phyloP scores from a whole-genome alignment of 768 basidiomycete species.

The Pleurotus giganteus region DNA sequence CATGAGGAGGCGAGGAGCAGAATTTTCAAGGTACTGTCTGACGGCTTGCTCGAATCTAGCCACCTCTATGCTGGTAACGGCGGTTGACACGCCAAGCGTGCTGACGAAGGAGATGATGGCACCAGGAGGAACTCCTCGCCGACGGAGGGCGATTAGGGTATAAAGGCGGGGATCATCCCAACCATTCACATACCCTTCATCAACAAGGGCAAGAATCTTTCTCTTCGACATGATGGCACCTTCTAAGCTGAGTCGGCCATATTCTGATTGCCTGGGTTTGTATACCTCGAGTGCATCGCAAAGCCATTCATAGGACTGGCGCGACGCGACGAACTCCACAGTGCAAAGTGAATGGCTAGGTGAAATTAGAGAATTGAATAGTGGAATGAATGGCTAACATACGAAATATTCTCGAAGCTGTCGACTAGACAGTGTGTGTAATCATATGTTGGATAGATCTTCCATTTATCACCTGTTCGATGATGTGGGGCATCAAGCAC shows the following conservation, averaged over 20 bases:
- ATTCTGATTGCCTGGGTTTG: conserved; percentile 96
- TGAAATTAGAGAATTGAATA: conserved; percentile 5
- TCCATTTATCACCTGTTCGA: conserved; percentile 91
- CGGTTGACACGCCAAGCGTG: conserved; percentile 89
- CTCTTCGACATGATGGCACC: conserved; percentile 98
- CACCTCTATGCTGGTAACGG: conserved; percentile 79
- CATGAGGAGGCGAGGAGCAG: conserved; percentile 88
- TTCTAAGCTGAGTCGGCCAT: conserved; percentile 87
- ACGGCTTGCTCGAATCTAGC: conserved; percentile 88
- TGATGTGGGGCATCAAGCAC: conserved; percentile 91
- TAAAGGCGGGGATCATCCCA: conserved; percentile 99
- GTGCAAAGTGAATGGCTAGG: conserved; percentile 94
- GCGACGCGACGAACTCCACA: conserved; percentile 90
- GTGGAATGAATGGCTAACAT: conserved; percentile 31
- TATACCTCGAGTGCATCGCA: conserved; percentile 98
- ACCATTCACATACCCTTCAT: conserved; percentile 77
- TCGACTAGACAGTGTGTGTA: conserved; percentile 98
- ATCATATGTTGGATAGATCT: conserved; percentile 97
- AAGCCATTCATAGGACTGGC: conserved; percentile 98
- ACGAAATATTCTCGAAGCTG: conserved; percentile 99
- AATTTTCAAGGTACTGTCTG: conserved; percentile 85
- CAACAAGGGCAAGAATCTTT: conserved; percentile 87
- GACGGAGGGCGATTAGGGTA: conserved; percentile 92
- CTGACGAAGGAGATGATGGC: conserved; percentile 93
- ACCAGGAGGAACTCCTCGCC: conserved; percentile 95